Evolutionary conservation across 306 rosid species (phyloP).

Genomic region (Coriaria nepalensis): DNA sequence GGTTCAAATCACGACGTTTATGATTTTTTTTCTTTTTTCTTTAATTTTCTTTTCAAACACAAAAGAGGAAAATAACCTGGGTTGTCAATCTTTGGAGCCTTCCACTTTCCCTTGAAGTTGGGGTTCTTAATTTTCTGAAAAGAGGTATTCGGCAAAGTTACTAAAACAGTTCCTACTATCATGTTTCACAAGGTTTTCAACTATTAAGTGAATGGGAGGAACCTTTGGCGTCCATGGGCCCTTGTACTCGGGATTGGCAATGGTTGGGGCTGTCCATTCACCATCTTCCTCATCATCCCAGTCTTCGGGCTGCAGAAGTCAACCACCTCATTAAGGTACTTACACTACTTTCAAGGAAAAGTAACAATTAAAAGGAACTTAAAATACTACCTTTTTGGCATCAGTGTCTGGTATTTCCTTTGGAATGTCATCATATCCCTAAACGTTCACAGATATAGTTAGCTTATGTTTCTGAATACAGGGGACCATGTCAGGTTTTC

Average conservation of each 20-base stretch:
- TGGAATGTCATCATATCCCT: conserved; percentile 93
- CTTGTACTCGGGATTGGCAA: conserved; percentile 92
- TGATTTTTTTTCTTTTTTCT: not conserved
- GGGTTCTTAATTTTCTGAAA: conserved; percentile 93
- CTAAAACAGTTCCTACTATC: too few species aligned
- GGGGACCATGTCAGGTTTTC: too few species aligned
- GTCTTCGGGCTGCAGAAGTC: conserved; percentile 65
- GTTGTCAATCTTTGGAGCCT: conserved; percentile 91
- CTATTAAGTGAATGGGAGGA: conserved; percentile 4
- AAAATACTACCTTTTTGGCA: conserved; percentile 66
- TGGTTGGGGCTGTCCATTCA: conserved; percentile 97
- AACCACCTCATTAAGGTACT: conserved; percentile 15
- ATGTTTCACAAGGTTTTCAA: conserved; percentile 3
- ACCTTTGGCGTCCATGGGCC: conserved; percentile 98
- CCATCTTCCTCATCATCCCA: conserved; percentile 99
- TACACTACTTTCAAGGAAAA: too few species aligned
- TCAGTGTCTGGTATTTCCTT: conserved; percentile 75
- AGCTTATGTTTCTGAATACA: too few species aligned
- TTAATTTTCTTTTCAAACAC: not conserved
- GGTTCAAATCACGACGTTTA: not conserved
- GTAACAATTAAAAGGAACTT: too few species aligned
- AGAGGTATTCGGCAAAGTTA: conserved; percentile 1
- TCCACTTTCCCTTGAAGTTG: conserved; percentile 90
- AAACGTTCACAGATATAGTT: conserved; percentile 5
- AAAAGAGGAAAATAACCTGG: conserved; percentile 43